A percentile compares a stretch with the other conserved stretches of the same genome.
Evolutionary conservation across 139 green algal genomes (phyloP).

Genomic region (Klebsormidium nitens): DNA sequence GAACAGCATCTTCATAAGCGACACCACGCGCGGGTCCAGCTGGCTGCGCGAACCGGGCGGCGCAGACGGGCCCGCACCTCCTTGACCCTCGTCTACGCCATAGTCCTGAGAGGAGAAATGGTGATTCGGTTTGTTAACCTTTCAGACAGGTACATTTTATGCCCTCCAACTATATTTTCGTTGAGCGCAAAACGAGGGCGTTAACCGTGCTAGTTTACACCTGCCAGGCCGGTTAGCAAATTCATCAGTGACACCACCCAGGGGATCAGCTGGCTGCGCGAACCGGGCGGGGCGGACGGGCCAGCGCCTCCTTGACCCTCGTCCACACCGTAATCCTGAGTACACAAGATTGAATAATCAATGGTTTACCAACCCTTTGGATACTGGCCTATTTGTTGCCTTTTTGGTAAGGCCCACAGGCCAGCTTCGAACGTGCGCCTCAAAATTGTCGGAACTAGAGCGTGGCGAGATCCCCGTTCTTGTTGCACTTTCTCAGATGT

Average conservation of each 20-base stretch:
- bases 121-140: not conserved
- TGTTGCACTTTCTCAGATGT: too few species aligned
- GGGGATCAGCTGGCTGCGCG: conserved; percentile 16
- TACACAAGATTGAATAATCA: too few species aligned
- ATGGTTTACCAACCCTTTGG: too few species aligned
- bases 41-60: conserved; percentile 10
- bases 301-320: not conserved
- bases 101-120: conserved; percentile 15
- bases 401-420: too few species aligned
- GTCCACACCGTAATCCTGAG: conserved; percentile 18
- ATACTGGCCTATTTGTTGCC: too few species aligned
- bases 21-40: conserved; percentile 14
- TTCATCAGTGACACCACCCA: conserved; percentile 17
- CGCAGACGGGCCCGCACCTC: not conserved
- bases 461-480: too few species aligned
- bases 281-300: not conserved
- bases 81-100: conserved; percentile 5
- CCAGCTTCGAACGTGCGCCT: too few species aligned
- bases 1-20: conserved; percentile 29
- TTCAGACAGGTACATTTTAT: too few species aligned
- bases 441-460: too few species aligned
- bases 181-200: too few species aligned
- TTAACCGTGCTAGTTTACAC: too few species aligned
- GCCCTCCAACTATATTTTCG: too few species aligned
- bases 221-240: conserved; percentile 28